phyloP scores from a whole-genome alignment of 2,329 filamentous ascomycete genomes.

The Zasmidium citrigriseum region DNA sequence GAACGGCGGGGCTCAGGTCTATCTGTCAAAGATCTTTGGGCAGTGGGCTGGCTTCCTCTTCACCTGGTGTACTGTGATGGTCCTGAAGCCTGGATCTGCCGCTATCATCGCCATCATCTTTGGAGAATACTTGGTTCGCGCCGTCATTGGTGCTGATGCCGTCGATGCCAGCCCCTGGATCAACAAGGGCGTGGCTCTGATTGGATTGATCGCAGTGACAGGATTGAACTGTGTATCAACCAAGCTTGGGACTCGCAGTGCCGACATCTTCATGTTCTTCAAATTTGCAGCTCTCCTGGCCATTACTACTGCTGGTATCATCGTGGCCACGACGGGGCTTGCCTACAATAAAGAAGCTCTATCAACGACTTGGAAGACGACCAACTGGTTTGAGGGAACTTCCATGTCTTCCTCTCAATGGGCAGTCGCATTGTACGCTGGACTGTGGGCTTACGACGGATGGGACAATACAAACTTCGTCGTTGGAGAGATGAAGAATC shows the following conservation, averaged over 20 bases:
- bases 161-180: constrained; percentile 82
- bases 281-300: constrained; percentile 90
- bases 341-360: constrained; percentile 70
- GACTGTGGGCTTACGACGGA: constrained; percentile 96
- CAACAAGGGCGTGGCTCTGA: constrained; percentile 81
- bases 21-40: constrained; percentile 93
- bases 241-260: constrained; percentile 79
- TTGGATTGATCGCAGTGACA: constrained; percentile 75
- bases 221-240: constrained; percentile 90
- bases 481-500: constrained; percentile 93
- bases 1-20: constrained; percentile 92
- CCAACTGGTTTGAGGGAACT: constrained; percentile 82
- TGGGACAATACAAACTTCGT: constrained; percentile 99
- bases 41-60: constrained; percentile 92
- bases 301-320: constrained; percentile 82
- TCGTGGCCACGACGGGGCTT: constrained; percentile 84
- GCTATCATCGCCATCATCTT: constrained; percentile 98
- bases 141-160: constrained; percentile 82
- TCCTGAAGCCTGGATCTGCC: constrained; percentile 88
- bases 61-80: constrained; percentile 92
- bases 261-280: constrained; percentile 93
- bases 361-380: constrained; percentile 73
- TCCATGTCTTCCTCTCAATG: constrained; percentile 77
- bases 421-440: constrained; percentile 93
- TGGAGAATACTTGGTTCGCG: constrained; percentile 93